A percentile compares a stretch with the other conserved stretches of the same genome.
phyloP scores from a whole-genome alignment of 441 rosid genomes.

The Syzygium malaccense region DNA sequence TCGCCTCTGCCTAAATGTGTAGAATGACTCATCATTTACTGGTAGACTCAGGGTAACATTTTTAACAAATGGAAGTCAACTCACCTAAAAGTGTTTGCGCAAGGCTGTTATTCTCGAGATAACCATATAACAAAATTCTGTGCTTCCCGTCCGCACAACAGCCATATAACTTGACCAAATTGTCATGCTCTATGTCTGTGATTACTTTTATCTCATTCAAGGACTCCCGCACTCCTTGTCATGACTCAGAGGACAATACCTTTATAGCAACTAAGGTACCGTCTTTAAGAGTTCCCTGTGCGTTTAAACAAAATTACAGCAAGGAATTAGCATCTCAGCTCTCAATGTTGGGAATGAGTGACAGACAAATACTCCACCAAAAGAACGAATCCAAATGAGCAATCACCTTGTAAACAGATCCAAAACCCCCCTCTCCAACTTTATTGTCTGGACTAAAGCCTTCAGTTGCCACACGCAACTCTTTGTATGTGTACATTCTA shows the following conservation, averaged over 20 bases:
- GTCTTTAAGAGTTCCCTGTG: constrained; percentile 49
- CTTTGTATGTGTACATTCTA: constrained; percentile 29
- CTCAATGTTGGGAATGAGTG: background rate
- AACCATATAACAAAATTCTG: constrained; percentile 60
- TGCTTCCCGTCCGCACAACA: constrained; percentile 57
- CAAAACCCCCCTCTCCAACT: constrained; percentile 66
- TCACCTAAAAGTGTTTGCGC: constrained; percentile 59
- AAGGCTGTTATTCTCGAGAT: constrained; percentile 65
- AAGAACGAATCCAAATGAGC: background rate
- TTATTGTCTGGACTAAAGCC: constrained; percentile 38
- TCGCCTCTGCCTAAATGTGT: constrained; percentile 21
- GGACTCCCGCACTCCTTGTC: constrained; percentile 55
- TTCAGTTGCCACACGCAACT: constrained; percentile 36
- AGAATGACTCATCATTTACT: background rate
- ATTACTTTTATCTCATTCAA: constrained; percentile 55
- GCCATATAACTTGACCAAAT: constrained; percentile 54
- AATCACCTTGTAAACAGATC: constrained; percentile 58
- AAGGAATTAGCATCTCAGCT: background rate
- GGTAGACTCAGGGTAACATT: background rate
- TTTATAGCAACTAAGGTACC: constrained; percentile 46
- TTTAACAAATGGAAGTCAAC: background rate
- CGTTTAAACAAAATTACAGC: background rate
- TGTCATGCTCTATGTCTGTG: constrained; percentile 38
- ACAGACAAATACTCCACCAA: background rate
- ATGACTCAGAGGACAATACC: constrained; percentile 51